Base-by-base conservation (phyloP, 805 yeast genomes). In the Torulaspora gathmanii region DNA sequence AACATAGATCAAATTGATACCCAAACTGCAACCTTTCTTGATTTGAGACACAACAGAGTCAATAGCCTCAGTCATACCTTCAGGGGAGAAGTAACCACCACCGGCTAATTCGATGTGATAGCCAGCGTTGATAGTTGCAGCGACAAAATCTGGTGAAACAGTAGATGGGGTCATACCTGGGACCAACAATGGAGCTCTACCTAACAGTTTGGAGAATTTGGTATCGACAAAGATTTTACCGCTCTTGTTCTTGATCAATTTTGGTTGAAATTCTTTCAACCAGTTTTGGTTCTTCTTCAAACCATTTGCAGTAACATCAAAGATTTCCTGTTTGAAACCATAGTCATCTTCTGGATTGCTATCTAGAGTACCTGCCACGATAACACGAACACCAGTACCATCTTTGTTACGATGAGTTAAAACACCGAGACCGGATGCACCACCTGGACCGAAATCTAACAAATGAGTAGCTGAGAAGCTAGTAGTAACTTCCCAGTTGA, bases 121-220 rank as follows among this genome's bases (percentile, higher is more conserved):
- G 51, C 99, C 99, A 40, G 98, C 89, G 65, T 90, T 89, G 63
- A 90, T 77, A 23, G 97, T 83, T 26, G 96, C 95, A 50, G 95
- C 84, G 47, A 93, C 95, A 60, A 93, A 90, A 51, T 86, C 90
- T 37, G 98, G 93, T 55, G 86, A 83, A 46, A 90, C 97, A 26
- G 99, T 93, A 35, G 95, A 80, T 65, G 99, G 99, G 33, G 99
- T 93, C 99, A 93, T 93, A 73, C 99, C 99, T 30, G 99, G 96
- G 56, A 93, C 93, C 83, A 95, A 83, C 56, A 93, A 72, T 49
- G 99, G 99, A 51, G 99, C 90, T 70, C 89, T 86, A 51, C 97
- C 95, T 52, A 93, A 71, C 58, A 93, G 77, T 66, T 90, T 78
- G 42, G 96, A 86, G 71, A 91, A 89, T 71, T 89, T 90, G 57